phyloP scores from a whole-genome alignment of 495 filamentous ascomycete genomes.

The Cercophora samala region DNA sequence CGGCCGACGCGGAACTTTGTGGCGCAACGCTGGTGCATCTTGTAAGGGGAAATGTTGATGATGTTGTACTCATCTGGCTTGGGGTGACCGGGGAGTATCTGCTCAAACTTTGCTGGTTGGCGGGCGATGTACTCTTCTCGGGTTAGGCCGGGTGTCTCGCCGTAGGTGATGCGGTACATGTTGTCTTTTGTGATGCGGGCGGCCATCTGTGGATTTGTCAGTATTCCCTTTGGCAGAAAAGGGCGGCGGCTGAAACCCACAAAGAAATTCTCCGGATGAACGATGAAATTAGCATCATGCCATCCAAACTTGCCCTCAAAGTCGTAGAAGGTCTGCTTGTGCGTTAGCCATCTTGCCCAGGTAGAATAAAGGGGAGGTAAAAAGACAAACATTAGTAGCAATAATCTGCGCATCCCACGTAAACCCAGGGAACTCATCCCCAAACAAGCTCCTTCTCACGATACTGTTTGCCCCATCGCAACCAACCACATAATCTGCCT shows the following conservation, averaged over 20 bases:
- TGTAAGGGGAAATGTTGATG: constrained; percentile 49
- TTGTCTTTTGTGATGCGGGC: constrained; percentile 52
- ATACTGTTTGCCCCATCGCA: constrained; percentile 59
- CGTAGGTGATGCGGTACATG: constrained; percentile 57
- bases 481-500: constrained; percentile 51
- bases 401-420: constrained; percentile 59
- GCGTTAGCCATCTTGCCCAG: too few relatives aligned
- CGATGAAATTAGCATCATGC: constrained; percentile 52
- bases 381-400: constrained; percentile 55
- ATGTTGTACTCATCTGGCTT: constrained; percentile 51
- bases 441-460: constrained; percentile 54
- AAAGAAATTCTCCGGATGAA: constrained; percentile 41
- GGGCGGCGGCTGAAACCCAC: constrained; percentile 9
- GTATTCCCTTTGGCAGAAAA: not conserved
- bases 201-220: constrained; percentile 46
- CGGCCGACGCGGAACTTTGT: constrained; percentile 48
- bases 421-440: constrained; percentile 55
- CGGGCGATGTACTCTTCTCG: constrained; percentile 46
- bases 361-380: not conserved
- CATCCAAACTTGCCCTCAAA: constrained; percentile 38
- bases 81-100: constrained; percentile 53
- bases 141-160: constrained; percentile 44
- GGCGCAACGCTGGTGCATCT: constrained; percentile 54
- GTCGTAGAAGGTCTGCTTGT: constrained; percentile 22
- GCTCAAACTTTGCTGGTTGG: constrained; percentile 46